phyloP scores from a whole-genome alignment of 257 asterid species.

The Plectranthus barbatus region DNA sequence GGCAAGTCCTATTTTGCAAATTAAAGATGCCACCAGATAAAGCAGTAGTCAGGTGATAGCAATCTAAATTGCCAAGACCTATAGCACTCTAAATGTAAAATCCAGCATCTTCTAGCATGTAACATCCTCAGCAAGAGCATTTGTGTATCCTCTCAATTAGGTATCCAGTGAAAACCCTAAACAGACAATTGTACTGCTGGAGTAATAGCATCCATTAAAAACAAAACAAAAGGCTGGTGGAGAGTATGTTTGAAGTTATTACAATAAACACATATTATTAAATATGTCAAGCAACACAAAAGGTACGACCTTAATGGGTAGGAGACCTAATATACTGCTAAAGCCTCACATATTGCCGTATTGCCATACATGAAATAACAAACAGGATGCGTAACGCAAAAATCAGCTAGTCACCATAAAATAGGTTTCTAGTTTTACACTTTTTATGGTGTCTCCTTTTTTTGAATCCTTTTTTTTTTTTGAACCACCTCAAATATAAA shows the following conservation, averaged over 20 bases:
- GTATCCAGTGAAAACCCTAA: not conserved
- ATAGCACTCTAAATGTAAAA: not conserved
- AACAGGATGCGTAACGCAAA: not conserved
- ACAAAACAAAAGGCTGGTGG: not conserved
- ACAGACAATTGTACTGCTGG: not conserved
- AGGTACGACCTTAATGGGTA: too few species aligned
- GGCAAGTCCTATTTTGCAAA: not conserved
- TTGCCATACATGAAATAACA: not conserved
- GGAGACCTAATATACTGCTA: too few species aligned
- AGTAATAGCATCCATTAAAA: not conserved
- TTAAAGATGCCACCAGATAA: not conserved
- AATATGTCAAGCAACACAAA: not conserved
- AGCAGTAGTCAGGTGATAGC: not conserved
- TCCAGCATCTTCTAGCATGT: not conserved
- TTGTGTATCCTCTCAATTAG: not conserved
- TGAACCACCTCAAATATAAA: too few species aligned
- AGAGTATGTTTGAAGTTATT: not conserved
- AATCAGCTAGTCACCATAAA: not conserved
- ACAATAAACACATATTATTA: not conserved
- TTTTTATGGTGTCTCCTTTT: too few species aligned
- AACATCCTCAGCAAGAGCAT: not conserved
- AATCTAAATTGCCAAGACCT: not conserved
- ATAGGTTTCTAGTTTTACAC: not conserved
- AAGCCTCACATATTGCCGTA: not conserved
- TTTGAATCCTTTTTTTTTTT: too few species aligned